These are phyloP conservation scores for Neonectria hederae DNA, from an alignment of 2,329 filamentous ascomycete species.

Conservation along the genomic window DNA sequence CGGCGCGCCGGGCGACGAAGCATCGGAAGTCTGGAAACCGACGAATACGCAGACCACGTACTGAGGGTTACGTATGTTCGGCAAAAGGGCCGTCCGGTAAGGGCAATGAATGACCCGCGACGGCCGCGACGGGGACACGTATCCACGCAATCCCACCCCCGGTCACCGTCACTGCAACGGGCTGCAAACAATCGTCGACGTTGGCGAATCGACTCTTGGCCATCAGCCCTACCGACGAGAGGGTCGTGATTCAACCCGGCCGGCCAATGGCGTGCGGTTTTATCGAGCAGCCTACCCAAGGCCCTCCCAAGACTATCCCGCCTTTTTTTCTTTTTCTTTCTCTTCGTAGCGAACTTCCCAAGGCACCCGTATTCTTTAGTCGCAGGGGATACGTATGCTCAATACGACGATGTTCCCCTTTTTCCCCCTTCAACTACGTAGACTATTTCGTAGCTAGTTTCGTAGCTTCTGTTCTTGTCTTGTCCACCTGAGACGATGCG, in stretches of 20 bases:
- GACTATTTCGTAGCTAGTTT: not conserved
- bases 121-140: conserved; percentile 18
- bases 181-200: not conserved
- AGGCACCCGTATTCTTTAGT: conserved; percentile 44
- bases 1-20: not conserved
- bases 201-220: conserved; percentile 3
- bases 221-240: conserved; percentile 30
- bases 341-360: conserved; percentile 27
- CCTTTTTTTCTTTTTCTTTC: conserved; percentile 25
- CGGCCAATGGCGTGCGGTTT: conserved; percentile 38
- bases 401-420: conserved; percentile 17
- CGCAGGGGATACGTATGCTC: conserved; percentile 39
- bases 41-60: conserved; percentile 20
- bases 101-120: not conserved
- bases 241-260: conserved; percentile 17
- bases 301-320: conserved; percentile 28
- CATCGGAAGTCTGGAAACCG: not conserved
- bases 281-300: conserved; percentile 43
- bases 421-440: not conserved
- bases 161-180: not conserved
- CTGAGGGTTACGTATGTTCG: conserved; percentile 6
- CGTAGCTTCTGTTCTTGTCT: not conserved
- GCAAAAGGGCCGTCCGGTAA: not conserved
- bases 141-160: conserved; percentile 35
- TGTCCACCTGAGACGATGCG: conserved; percentile 1